Evolutionary conservation across 495 filamentous ascomycete species (phyloP).

Genomic region (Neurospora tetraspora): DNA sequence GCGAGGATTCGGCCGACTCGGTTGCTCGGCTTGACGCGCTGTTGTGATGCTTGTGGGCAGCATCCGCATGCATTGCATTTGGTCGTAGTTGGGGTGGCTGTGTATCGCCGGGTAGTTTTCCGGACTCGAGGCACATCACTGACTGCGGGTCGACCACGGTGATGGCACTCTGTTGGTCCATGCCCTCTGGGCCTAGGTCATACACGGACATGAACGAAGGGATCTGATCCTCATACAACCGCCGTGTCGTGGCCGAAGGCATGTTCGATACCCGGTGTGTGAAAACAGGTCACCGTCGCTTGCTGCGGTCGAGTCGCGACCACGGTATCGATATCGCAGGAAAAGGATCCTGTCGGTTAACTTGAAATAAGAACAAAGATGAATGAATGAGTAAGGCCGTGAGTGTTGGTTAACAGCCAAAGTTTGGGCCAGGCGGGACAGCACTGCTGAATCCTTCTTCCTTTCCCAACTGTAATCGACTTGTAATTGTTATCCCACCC

Average conservation of each 20-base stretch:
- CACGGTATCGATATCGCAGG: constrained; percentile 10
- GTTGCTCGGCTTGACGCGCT: constrained; percentile 72
- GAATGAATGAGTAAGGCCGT: not conserved
- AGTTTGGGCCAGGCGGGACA: constrained; percentile 16
- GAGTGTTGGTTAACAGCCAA: not conserved
- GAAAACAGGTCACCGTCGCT: constrained; percentile 4
- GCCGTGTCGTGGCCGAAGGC: constrained; percentile 43
- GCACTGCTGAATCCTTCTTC: constrained; percentile 26
- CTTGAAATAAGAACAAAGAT: not conserved
- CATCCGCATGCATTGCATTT: constrained; percentile 24
- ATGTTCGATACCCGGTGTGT: constrained; percentile 26
- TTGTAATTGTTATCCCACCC: not conserved
- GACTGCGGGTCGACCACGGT: constrained; percentile 33
- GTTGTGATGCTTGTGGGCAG: constrained; percentile 47
- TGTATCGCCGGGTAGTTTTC: constrained; percentile 17
- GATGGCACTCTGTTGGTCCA: constrained; percentile 35
- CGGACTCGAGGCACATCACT: constrained; percentile 29
- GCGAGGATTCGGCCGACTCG: constrained; percentile 86
- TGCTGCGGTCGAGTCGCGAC: constrained; percentile 15
- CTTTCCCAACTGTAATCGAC: not conserved
- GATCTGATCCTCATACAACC: constrained; percentile 54
- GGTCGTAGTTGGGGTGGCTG: constrained; percentile 25
- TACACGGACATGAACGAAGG: constrained; percentile 67
- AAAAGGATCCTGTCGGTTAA: not conserved
- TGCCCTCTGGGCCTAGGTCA: constrained; percentile 37